Conservation (phyloP, 2,329 filamentous ascomycete species). For the Chaetomium globosum region DNA sequence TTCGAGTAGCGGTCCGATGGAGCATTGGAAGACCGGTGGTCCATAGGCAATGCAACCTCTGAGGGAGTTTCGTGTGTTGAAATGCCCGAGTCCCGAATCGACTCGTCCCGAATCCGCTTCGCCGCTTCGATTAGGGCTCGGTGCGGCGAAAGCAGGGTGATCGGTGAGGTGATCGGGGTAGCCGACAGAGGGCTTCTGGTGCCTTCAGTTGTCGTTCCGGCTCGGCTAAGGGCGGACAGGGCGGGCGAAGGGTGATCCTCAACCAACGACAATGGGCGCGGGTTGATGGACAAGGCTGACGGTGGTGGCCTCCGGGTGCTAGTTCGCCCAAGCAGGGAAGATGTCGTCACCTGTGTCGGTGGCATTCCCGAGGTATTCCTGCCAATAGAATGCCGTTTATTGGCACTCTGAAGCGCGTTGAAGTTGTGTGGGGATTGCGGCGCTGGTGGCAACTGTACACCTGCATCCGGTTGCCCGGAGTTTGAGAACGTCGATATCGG, state of each 20-base stretch:
- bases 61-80: conserved; percentile 7
- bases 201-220: conserved; percentile 20
- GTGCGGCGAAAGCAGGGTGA: conserved; percentile 33
- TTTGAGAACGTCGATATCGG: conserved; percentile 38
- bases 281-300: conserved; percentile 50
- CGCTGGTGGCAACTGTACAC: conserved; percentile 24
- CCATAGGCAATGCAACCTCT: not conserved
- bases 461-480: conserved; percentile 27
- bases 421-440: conserved; percentile 53
- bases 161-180: conserved; percentile 33
- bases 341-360: conserved; percentile 22
- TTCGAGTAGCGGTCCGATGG: not conserved
- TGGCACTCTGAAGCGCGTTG: conserved; percentile 53
- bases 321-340: conserved; percentile 24
- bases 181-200: conserved; percentile 21
- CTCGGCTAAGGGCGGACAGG: conserved; percentile 28
- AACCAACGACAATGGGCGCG: conserved; percentile 58
- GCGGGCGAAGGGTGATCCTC: conserved; percentile 56
- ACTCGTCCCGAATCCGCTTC: not conserved
- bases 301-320: conserved; percentile 47
- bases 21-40: not conserved
- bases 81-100: conserved; percentile 8
- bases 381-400: conserved; percentile 50
- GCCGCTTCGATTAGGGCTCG: conserved; percentile 1
- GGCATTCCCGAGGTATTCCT: conserved; percentile 33